A percentile compares a stretch with the other conserved stretches of the same genome.
Conservation (phyloP, 805 yeast species). For the Wickerhamiella bombiphila region DNA sequence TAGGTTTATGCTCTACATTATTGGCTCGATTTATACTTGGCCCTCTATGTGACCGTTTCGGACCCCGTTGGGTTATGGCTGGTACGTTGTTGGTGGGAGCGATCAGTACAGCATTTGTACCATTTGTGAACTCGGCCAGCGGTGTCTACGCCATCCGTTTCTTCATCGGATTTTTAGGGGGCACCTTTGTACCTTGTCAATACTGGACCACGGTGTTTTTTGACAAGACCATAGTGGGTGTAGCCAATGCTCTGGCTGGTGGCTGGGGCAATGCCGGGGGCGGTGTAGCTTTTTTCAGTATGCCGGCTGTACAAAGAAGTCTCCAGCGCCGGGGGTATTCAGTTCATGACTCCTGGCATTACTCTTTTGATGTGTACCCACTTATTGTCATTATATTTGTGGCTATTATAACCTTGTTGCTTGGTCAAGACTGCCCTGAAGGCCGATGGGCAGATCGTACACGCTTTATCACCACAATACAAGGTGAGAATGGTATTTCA, state of each 20-base stretch:
- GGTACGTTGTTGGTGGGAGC: constrained; percentile 9
- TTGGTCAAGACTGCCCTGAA: constrained; percentile 26
- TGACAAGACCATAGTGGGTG: constrained; percentile 11
- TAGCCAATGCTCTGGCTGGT: constrained; percentile 9
- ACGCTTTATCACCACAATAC: background rate
- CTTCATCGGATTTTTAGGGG: constrained; percentile 24
- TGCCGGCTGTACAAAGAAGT: constrained; percentile 9
- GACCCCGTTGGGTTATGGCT: constrained; percentile 11
- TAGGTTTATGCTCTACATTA: constrained; percentile 10
- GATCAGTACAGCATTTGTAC: constrained; percentile 13
- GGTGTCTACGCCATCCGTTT: constrained; percentile 22
- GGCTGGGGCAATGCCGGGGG: constrained; percentile 16
- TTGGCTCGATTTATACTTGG: constrained; percentile 11
- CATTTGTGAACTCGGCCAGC: constrained; percentile 12
- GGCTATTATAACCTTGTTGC: constrained; percentile 17
- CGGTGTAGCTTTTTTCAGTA: constrained; percentile 13
- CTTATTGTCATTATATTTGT: constrained; percentile 21
- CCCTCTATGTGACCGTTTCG: constrained; percentile 11
- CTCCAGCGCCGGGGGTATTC: constrained; percentile 8
- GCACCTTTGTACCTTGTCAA: constrained; percentile 12
- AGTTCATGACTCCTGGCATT: constrained; percentile 9
- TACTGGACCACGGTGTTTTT: constrained; percentile 10
- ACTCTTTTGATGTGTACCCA: constrained; percentile 21
- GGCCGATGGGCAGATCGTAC: constrained; percentile 25
- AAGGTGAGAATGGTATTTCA: background rate